Evolutionary conservation across 441 rosid species (phyloP).

Genomic region (Populus tomentosa): DNA sequence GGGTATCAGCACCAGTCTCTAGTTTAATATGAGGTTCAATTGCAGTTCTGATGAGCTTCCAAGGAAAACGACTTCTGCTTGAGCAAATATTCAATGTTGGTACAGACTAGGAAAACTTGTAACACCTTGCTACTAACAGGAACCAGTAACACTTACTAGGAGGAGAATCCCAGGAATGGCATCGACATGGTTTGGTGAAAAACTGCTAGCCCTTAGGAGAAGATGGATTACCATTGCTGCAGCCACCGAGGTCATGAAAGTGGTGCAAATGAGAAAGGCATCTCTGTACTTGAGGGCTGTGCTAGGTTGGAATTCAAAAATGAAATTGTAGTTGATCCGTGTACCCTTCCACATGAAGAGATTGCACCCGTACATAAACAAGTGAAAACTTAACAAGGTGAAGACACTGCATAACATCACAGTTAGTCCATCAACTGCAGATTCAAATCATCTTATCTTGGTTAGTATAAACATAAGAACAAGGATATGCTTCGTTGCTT

Average conservation of each 20-base stretch:
- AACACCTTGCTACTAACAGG: too few species aligned
- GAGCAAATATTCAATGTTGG: background rate
- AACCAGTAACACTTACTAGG: conserved; percentile 35
- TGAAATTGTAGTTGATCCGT: conserved; percentile 84
- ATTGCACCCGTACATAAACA: conserved; percentile 97
- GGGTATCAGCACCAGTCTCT: background rate
- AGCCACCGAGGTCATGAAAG: conserved; percentile 84
- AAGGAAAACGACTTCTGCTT: background rate
- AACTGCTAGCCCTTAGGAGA: conserved; percentile 59
- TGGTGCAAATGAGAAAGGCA: conserved; percentile 83
- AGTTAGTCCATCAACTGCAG: background rate
- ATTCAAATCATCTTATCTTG: too few species aligned
- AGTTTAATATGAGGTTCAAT: background rate
- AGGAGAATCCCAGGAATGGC: conserved; percentile 88
- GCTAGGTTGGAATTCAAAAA: conserved; percentile 75
- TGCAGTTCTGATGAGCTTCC: background rate
- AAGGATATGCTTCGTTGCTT: too few species aligned
- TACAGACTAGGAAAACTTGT: background rate
- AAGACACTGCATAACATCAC: conserved; percentile 62
- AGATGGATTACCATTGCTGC: conserved; percentile 87
- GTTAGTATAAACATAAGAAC: too few species aligned
- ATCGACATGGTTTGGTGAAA: conserved; percentile 62
- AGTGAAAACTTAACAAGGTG: conserved; percentile 85
- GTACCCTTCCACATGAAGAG: conserved; percentile 82
- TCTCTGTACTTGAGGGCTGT: conserved; percentile 90